Evolutionary conservation across 495 filamentous ascomycete species (phyloP).

Genomic region (Immersiella caudata): DNA sequence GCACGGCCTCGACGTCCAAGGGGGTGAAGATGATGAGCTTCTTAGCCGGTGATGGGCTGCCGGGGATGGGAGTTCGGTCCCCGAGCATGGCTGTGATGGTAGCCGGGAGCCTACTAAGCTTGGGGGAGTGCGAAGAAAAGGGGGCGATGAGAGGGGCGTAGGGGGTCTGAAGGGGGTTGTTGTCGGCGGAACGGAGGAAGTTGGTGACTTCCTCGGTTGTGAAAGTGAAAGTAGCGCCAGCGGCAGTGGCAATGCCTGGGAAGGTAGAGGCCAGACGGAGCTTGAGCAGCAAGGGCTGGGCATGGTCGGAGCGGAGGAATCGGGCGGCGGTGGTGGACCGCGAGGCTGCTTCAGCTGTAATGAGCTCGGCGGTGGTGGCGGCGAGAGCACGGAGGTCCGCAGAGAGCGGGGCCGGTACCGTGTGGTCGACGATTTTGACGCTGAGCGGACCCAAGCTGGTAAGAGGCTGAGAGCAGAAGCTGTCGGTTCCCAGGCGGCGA

Average conservation of each 20-base stretch:
- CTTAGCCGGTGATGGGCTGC: conserved; percentile 21
- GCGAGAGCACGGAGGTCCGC: conserved; percentile 14
- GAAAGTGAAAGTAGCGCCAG: conserved; percentile 24
- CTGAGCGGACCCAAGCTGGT: conserved; percentile 30
- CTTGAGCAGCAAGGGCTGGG: conserved; percentile 21
- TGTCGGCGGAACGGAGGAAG: conserved; percentile 13
- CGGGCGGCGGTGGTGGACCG: neutral
- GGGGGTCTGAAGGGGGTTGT: conserved; percentile 18
- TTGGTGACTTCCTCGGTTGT: conserved; percentile 12
- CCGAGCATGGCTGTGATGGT: conserved; percentile 19
- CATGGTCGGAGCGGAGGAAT: conserved; percentile 17
- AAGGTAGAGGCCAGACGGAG: conserved; percentile 34
- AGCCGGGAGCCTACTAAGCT: conserved; percentile 24
- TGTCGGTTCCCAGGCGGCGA: conserved; percentile 31
- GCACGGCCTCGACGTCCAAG: conserved; percentile 28
- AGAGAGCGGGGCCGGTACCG: conserved; percentile 4
- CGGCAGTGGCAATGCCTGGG: conserved; percentile 21
- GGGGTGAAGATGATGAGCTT: conserved; percentile 34
- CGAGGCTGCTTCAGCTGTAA: neutral
- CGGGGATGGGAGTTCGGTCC: conserved; percentile 20
- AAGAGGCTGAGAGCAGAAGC: conserved; percentile 26
- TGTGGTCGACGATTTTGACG: conserved; percentile 33
- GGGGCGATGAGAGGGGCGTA: conserved; percentile 22
- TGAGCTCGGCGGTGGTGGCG: neutral
- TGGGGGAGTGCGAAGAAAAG: conserved; percentile 26